Conservation (phyloP, 2,329 filamentous ascomycete species). For the Claviceps digitariae region DNA sequence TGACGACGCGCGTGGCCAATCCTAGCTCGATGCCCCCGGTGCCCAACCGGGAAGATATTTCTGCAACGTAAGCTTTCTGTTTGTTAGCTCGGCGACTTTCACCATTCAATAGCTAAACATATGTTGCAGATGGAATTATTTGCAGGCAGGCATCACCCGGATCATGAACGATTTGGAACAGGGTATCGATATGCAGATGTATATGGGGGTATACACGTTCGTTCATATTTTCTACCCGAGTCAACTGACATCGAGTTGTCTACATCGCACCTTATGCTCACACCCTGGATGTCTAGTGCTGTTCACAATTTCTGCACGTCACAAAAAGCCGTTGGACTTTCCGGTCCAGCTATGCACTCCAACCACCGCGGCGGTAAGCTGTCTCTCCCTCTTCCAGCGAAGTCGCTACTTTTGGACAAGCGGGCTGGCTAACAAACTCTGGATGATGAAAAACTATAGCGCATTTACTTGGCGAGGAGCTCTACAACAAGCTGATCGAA, state of each 20-base stretch:
- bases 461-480: conserved; percentile 86
- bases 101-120: conserved; percentile 11
- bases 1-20: conserved; percentile 23
- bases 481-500: conserved; percentile 80
- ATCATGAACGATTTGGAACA: conserved; percentile 90
- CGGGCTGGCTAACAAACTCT: not conserved
- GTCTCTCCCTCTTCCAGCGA: not conserved
- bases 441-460: conserved; percentile 37
- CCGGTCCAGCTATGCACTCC: conserved; percentile 24
- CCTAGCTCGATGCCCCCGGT: conserved; percentile 38
- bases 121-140: conserved; percentile 63
- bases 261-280: conserved; percentile 1
- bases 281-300: conserved; percentile 42
- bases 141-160: conserved; percentile 75
- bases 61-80: conserved; percentile 28
- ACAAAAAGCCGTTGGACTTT: conserved; percentile 71
- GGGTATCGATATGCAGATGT: conserved; percentile 90
- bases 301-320: conserved; percentile 99
- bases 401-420: not conserved
- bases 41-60: conserved; percentile 48
- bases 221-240: conserved; percentile 5
- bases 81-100: not conserved
- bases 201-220: conserved; percentile 94
- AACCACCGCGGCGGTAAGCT: conserved; percentile 48
- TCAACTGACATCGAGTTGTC: not conserved